These are phyloP conservation scores for Debaryomycetaceae sp. DNA, from an alignment of 1,139 yeast genomes.

Conservation along the genomic window DNA sequence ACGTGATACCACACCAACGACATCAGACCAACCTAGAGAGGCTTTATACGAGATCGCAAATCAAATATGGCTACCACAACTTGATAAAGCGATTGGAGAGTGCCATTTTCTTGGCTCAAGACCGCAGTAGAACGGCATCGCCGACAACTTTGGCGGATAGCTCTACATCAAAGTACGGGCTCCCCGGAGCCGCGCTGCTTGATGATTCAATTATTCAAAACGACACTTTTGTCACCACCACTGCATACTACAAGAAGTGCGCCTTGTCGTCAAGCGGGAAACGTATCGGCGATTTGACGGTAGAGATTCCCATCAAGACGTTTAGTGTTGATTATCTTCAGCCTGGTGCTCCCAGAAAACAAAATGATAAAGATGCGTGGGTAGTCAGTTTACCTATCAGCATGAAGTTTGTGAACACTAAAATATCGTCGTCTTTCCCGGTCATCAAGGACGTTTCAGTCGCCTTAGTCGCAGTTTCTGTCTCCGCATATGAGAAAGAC, in stretches of 20 bases:
- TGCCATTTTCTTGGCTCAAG: constrained; percentile 2
- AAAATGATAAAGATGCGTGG: too few species aligned
- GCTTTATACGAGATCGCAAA: constrained; percentile 4
- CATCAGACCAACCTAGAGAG: constrained; percentile 3
- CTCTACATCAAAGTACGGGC: not conserved
- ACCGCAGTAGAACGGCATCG: constrained; percentile 10
- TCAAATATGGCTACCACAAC: constrained; percentile 5
- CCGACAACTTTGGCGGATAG: too few species aligned
- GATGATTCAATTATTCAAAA: too few species aligned
- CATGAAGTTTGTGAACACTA: too few species aligned
- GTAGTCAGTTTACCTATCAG: too few species aligned
- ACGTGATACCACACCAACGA: constrained; percentile 7
- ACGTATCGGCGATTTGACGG: constrained; percentile 16
- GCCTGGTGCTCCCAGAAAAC: too few species aligned
- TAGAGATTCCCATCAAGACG: constrained; percentile 14
- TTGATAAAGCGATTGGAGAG: constrained; percentile 3
- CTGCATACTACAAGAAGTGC: constrained; percentile 11
- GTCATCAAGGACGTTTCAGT: constrained; percentile 3
- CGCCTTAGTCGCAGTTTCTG: constrained; percentile 2
- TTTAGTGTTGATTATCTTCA: constrained; percentile 13
- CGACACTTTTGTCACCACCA: not conserved
- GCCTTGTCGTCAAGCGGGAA: constrained; percentile 13
- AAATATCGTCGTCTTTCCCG: constrained; percentile 6
- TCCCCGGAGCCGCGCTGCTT: too few species aligned
- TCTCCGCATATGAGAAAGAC: constrained; percentile 2